Evolutionary conservation across 2,329 filamentous ascomycete genomes (phyloP).

Genomic region (Penicillium griseofulvum): DNA sequence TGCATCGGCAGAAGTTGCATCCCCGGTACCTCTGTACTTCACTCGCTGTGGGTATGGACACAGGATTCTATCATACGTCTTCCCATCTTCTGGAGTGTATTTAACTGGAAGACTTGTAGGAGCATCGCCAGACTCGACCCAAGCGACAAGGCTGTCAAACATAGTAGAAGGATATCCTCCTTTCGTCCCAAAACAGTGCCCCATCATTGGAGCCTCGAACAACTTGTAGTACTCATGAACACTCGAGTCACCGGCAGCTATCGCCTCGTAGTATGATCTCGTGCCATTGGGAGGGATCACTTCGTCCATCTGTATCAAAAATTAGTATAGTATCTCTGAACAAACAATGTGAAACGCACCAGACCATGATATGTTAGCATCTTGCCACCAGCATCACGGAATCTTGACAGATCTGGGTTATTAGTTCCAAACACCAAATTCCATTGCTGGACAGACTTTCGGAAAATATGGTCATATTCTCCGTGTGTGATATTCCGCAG

Average conservation of each 20-base stretch:
- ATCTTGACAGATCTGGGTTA: constrained; percentile 37
- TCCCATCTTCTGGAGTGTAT: neutral
- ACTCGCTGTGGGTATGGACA: neutral
- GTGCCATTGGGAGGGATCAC: neutral
- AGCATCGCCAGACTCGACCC: constrained; percentile 14
- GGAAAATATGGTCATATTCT: neutral
- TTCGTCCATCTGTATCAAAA: neutral
- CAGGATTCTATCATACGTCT: neutral
- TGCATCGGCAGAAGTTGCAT: constrained; percentile 53
- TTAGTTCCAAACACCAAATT: constrained; percentile 33
- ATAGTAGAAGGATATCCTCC: constrained; percentile 11
- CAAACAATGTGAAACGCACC: constrained; percentile 24
- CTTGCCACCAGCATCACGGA: constrained; percentile 37
- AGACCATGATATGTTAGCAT: constrained; percentile 45
- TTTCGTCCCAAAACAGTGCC: constrained; percentile 31
- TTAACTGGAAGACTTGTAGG: constrained; percentile 6
- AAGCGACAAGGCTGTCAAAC: constrained; percentile 1
- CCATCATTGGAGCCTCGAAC: constrained; percentile 38
- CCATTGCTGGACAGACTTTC: constrained; percentile 27
- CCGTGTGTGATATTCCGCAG: neutral
- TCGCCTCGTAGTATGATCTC: neutral
- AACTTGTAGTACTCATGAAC: constrained; percentile 34
- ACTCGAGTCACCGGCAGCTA: constrained; percentile 16
- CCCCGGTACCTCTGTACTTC: constrained; percentile 18
- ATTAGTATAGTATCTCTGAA: neutral